A percentile compares a stretch with the other conserved stretches of the same genome.
Evolutionary conservation across 805 yeast species (phyloP).

Genomic region (Wickerhamomyces canadensis): DNA sequence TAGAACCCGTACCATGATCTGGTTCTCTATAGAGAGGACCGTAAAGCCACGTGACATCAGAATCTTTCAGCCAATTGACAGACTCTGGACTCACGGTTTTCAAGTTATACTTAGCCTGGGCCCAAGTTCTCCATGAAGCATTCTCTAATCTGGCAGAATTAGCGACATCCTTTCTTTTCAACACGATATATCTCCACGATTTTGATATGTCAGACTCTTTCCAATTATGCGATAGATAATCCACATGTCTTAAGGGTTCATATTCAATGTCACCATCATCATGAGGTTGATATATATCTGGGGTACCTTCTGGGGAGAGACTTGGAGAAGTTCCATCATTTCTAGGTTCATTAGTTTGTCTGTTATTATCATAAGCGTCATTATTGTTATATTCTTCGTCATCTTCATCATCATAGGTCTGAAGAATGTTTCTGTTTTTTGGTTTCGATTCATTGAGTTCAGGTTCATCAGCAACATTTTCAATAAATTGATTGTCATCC

Average conservation of each 20-base stretch:
- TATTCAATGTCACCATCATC: constrained; percentile 78
- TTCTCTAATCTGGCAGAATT: constrained; percentile 75
- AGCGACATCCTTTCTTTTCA: constrained; percentile 79
- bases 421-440: constrained; percentile 13
- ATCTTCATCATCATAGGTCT: constrained; percentile 15
- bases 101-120: constrained; percentile 74
- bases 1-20: constrained; percentile 6
- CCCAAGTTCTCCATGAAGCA: constrained; percentile 99
- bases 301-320: constrained; percentile 27
- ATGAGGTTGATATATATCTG: constrained; percentile 33
- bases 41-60: constrained; percentile 96
- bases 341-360: constrained; percentile 2
- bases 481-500: constrained; percentile 18
- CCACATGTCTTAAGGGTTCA: constrained; percentile 89
- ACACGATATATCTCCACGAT: constrained; percentile 91
- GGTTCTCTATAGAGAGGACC: constrained; percentile 56
- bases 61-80: constrained; percentile 95
- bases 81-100: constrained; percentile 84
- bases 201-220: constrained; percentile 88
- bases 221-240: constrained; percentile 94
- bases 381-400: constrained; percentile 32
- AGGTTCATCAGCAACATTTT: constrained; percentile 16
- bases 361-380: constrained; percentile 28
- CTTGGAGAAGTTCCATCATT: constrained; percentile 22
- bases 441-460: constrained; percentile 3